Evolutionary conservation across 2,329 filamentous ascomycete species (phyloP), one percentile per base, ranked within the genome.

Genomic region (Mariannaea elegans): DNA sequence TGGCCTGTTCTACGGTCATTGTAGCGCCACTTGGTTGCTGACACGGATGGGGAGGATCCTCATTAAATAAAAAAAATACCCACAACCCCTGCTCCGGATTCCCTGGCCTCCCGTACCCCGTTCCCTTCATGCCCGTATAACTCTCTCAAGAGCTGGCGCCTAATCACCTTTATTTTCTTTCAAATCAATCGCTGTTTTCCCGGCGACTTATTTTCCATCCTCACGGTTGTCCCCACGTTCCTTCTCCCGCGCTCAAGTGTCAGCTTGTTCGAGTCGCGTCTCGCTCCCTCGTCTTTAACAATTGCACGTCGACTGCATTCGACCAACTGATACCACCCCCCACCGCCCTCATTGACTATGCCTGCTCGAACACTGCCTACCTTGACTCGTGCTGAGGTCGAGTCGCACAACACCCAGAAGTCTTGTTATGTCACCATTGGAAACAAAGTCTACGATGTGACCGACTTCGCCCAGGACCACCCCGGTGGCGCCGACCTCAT

Each of bases 401-500:
- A 90, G 76, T 82, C 88, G 68, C 93, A 97, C 78, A 94, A 91
- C 76, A 89, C 87, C 45, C 80, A 81, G 48, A 87, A 93, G 73
- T 97, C 93, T 47, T 98, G 94, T 82, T 99, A 94, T 82, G 94
- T 99, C 69, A 95, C 92, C 3, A 83, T 97, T 54, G 94, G 93
- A 63, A 85, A 86, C 59, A 96, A 94, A 69, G 94, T 99, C 69
- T 99, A 93, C 84, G 94, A 99, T 81, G 85, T 99, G 65, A 97
- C 95, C 59, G 87, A 92, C 56, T 99, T 99, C 73, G 78, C 97
- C 62, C 87, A 93, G 51, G 89, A 93, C 67, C 95, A 99, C 75
- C 95, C 95, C 21, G 95, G 95, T 68, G 95, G 95, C 59, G 87
- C 88, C 70, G 92, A 97, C 63, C 81, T 98, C 69, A 90, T 99